phyloP scores from a whole-genome alignment of 257 asterid species.

The Vinca minor region DNA sequence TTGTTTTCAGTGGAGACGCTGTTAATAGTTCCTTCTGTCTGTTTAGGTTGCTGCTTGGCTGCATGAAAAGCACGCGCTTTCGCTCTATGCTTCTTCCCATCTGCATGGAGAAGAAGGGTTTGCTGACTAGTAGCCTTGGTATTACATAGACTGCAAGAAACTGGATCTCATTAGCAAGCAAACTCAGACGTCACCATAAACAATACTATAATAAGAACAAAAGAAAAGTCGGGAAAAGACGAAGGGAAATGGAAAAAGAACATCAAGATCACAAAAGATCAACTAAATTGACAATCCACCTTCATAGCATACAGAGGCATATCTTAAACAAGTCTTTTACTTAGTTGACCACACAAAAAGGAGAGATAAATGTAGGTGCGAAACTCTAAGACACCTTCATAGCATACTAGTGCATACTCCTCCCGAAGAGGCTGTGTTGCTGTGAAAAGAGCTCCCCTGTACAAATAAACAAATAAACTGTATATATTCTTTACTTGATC shows the following conservation, averaged over 20 bases:
- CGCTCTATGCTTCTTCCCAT: constrained; percentile 87
- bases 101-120: constrained; percentile 85
- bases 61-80: constrained; percentile 84
- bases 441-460: no score
- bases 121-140: constrained; percentile 87
- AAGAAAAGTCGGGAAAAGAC: background rate
- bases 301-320: constrained; percentile 1
- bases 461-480: no score
- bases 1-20: constrained; percentile 18
- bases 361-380: background rate
- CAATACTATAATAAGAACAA: background rate
- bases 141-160: constrained; percentile 68
- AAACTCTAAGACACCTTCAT: no score
- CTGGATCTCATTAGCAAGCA: constrained; percentile 4
- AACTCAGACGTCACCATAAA: background rate
- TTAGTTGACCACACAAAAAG: background rate
- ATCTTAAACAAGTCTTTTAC: background rate
- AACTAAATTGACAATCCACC: background rate
- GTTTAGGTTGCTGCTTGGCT: constrained; percentile 47
- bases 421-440: no score
- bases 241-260: background rate
- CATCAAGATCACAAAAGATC: background rate
- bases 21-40: constrained; percentile 29
- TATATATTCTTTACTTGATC: constrained; percentile 1
- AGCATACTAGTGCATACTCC: no score